phyloP scores from a whole-genome alignment of 2,329 filamentous ascomycete genomes.

The Penicillium verrucosum region DNA sequence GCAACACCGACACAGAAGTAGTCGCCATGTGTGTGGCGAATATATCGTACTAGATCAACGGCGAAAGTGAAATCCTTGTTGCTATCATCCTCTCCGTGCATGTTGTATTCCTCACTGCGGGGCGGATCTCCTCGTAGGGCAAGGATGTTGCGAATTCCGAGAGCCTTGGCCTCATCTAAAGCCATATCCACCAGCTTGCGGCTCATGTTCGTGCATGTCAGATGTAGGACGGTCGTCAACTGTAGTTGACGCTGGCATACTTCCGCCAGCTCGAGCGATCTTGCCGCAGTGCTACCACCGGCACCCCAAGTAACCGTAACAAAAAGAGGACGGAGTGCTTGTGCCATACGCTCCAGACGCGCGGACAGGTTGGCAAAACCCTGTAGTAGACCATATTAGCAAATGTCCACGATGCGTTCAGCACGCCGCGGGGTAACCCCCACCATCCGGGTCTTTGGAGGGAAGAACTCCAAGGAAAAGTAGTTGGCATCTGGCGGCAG shows the following conservation, averaged over 20 bases:
- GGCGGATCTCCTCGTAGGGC: constrained; percentile 90
- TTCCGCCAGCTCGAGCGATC: constrained; percentile 91
- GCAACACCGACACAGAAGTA: constrained; percentile 97
- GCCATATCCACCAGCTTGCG: constrained; percentile 80
- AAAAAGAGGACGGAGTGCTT: constrained; percentile 85
- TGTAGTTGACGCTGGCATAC: constrained; percentile 89
- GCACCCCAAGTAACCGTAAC: constrained; percentile 98
- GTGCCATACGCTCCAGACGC: constrained; percentile 91
- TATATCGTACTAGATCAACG: constrained; percentile 84
- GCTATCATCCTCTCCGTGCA: constrained; percentile 58
- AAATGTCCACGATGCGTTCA: constrained; percentile 7
- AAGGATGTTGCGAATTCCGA: constrained; percentile 91
- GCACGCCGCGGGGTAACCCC: constrained; percentile 35
- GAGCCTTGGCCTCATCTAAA: constrained; percentile 80
- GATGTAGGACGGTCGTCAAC: constrained; percentile 89
- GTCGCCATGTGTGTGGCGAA: constrained; percentile 78
- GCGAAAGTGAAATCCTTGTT: constrained; percentile 85
- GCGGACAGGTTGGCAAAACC: constrained; percentile 91
- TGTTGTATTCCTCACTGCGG: constrained; percentile 79
- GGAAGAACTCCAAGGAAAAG: constrained; percentile 99
- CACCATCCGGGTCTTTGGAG: constrained; percentile 89
- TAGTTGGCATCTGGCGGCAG: constrained; percentile 77
- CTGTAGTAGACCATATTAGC: constrained; percentile 38
- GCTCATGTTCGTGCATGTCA: constrained; percentile 98
- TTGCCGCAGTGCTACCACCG: constrained; percentile 83